Conservation (phyloP, 139 green algal genomes). For the Monoraphidium neglectum region DNA sequence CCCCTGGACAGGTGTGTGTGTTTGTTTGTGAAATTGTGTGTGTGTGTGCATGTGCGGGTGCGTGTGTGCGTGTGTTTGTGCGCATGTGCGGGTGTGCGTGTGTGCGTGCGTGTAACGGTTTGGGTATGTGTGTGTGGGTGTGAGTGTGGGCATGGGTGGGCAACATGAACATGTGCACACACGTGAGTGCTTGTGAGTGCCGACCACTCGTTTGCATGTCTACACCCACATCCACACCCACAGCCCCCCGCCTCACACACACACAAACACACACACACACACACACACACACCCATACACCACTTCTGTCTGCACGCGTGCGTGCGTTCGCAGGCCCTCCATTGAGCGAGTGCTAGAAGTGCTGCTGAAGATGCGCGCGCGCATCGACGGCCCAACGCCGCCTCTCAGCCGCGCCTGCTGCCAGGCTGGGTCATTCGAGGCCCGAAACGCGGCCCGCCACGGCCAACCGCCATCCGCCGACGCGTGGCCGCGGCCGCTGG, state of each 20-base stretch:
- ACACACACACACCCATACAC: background rate
- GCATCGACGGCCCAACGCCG: constrained; percentile 1
- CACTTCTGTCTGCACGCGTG: background rate
- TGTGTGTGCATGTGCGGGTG: background rate
- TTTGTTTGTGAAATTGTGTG: background rate
- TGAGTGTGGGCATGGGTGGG: background rate
- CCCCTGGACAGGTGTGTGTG: constrained; percentile 2
- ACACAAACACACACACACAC: background rate
- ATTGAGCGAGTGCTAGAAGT: constrained; percentile 32
- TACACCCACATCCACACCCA: too few species aligned
- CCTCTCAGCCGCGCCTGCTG: too few species aligned
- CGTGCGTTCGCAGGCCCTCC: constrained; percentile 16
- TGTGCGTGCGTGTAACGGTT: background rate
- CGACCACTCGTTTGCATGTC: background rate
- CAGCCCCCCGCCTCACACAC: background rate
- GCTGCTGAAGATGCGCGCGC: constrained; percentile 16
- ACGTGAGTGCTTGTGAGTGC: background rate
- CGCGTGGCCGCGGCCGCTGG: too few species aligned
- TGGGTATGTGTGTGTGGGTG: background rate
- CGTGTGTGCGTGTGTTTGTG: background rate
- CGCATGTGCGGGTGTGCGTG: background rate
- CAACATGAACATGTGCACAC: background rate
- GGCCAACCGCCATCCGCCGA: too few species aligned
- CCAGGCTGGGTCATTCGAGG: too few species aligned
- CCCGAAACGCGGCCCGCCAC: too few species aligned